These are phyloP conservation scores for Fraxinus albicans DNA, from an alignment of 305 asterid species.

Conservation along the genomic window DNA sequence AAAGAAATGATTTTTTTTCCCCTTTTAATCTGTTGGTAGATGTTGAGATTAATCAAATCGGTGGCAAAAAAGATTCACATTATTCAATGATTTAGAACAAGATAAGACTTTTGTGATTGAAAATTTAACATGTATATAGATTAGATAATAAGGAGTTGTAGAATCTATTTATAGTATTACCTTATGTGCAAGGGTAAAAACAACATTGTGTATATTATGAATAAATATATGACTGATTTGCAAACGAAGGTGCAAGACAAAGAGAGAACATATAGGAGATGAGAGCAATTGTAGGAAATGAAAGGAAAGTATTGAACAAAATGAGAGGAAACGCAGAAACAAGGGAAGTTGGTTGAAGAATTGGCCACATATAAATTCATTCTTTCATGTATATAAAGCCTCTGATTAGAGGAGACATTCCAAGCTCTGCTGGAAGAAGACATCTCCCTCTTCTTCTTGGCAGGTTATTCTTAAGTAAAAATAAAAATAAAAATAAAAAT, in stretches of 20 bases:
- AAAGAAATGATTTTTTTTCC: too few species aligned
- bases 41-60: background rate
- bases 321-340: background rate
- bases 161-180: background rate
- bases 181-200: background rate
- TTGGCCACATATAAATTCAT: background rate
- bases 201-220: background rate
- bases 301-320: background rate
- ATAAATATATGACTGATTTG: background rate
- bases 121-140: background rate
- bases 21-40: background rate
- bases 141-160: background rate
- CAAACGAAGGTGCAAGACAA: background rate
- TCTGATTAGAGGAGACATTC: background rate
- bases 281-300: background rate
- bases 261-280: background rate
- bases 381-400: background rate
- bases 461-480: background rate
- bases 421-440: conserved; percentile 33
- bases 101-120: background rate
- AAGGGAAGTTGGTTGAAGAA: background rate
- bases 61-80: background rate
- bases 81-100: background rate
- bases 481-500: background rate
- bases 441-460: conserved; percentile 29